Evolutionary conservation across 805 yeast species (phyloP), one percentile per base, ranked within the genome.

Genomic region (Teunomyces cretensis): DNA sequence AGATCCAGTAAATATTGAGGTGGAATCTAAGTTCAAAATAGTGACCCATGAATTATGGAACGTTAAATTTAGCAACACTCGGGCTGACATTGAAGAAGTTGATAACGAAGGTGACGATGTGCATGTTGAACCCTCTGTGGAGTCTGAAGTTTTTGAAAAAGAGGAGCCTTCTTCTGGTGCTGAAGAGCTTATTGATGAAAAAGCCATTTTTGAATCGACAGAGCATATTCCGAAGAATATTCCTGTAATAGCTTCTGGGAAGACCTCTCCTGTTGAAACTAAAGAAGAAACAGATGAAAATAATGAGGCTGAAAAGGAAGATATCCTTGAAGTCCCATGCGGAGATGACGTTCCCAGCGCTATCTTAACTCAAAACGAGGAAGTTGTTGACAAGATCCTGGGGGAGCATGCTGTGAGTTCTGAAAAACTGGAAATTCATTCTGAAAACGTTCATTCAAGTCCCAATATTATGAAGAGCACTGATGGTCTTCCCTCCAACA

Each of bases 41-140:
- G 60, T 60, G 31, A 60, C 63, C 5, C 58, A 60, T 7, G 62
- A 67, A 17, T 44, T 72, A 14, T 79, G 81, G 81, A 54, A 55
- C 15, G 49, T 69, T 12, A 43, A 39, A 4, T 53, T 47, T 26
- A 30, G 31, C 9, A 26, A 9, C n/a, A 35, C 3, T 26, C 9
- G 9, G 9, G 12, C 8, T 11, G 12, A 3, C 3, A 9, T 26
- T 26, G 28, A 26, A 7, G 9, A 26, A 26, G 12, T 3, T 8
- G 9, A 26, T 2, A 31, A 31, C 19, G 35, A 31, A 9, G 12
- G 11, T 9, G 35, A 9, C 12, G 35, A 9, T 31, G 35, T 6
- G 16, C 9, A 26, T 5, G 28, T 5, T 26, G 28, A n/a, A n/a
- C n/a, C 22, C 6, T 6, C 22, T 19, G 6, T 6, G 22, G 22